A percentile compares a stretch with the other conserved stretches of the same genome.
These are phyloP conservation scores for Tolypocladium amazonense DNA, from an alignment of 2,329 filamentous ascomycete genomes.

Conservation along the genomic window DNA sequence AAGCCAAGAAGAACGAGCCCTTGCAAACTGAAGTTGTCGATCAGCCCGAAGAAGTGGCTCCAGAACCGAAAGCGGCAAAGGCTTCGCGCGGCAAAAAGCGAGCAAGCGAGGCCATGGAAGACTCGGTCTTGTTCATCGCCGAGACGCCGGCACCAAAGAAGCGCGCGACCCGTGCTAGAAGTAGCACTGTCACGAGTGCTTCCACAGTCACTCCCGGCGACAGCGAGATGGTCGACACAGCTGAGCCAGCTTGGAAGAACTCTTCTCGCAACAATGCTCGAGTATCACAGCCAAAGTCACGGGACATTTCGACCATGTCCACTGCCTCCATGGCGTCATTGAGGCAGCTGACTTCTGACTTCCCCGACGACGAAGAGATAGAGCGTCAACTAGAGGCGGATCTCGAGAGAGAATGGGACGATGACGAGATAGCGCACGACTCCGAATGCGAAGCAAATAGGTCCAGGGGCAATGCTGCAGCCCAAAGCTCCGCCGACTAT, in stretches of 20 bases:
- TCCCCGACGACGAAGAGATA: conserved; percentile 53
- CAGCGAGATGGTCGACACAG: conserved; percentile 26
- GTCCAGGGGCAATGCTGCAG: conserved; percentile 15
- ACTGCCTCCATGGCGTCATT: conserved; percentile 39
- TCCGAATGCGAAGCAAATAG: conserved; percentile 31
- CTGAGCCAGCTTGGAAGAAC: conserved; percentile 11
- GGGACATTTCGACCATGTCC: conserved; percentile 34
- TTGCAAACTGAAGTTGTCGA: conserved; percentile 10
- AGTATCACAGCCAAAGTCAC: conserved; percentile 28
- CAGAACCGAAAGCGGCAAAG: conserved; percentile 24
- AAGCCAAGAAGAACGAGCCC: conserved; percentile 39
- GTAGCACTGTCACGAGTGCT: conserved; percentile 31
- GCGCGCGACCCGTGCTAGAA: conserved; percentile 40
- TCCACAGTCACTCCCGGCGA: conserved; percentile 29
- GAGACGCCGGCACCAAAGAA: conserved; percentile 48
- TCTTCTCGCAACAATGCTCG: conserved; percentile 26
- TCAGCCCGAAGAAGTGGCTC: conserved; percentile 10
- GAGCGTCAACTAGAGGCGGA: conserved; percentile 56
- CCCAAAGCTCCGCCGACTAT: conserved; percentile 26
- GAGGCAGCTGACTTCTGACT: conserved; percentile 24
- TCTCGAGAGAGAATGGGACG: conserved; percentile 43
- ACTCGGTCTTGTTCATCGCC: conserved; percentile 28
- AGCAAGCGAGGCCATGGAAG: conserved; percentile 47
- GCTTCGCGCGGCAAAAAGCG: conserved; percentile 49
- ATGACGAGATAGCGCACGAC: conserved; percentile 37